These are phyloP conservation scores for Buddleja alternifolia DNA, from an alignment of 257 asterid species.

Conservation along the genomic window DNA sequence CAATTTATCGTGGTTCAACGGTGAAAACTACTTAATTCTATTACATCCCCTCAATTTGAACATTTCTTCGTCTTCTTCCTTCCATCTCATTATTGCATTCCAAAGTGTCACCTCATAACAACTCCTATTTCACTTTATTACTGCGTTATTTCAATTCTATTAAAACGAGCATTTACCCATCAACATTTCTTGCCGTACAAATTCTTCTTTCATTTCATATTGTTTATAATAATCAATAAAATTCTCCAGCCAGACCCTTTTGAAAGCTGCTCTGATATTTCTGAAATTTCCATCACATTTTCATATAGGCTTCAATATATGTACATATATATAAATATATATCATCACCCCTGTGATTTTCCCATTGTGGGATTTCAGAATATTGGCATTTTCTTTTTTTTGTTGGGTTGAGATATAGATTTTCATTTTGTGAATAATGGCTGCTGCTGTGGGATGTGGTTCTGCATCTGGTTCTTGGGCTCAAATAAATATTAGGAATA, in stretches of 20 bases:
- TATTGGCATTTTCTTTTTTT: constrained; percentile 20
- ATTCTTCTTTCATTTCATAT: no score
- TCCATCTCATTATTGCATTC: constrained; percentile 23
- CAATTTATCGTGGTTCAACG: no score
- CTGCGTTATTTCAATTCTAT: constrained; percentile 10
- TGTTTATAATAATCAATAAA: no score
- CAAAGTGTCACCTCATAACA: constrained; percentile 18
- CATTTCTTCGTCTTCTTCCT: not conserved
- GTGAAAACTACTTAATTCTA: no score
- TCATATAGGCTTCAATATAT: constrained; percentile 32
- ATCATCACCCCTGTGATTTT: no score
- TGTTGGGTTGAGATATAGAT: constrained; percentile 1
- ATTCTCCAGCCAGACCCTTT: constrained; percentile 11
- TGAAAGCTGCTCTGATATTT: constrained; percentile 22
- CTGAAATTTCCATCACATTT: constrained; percentile 15
- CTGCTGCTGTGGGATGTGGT: constrained; percentile 52
- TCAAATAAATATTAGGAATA: constrained; percentile 38
- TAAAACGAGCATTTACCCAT: constrained; percentile 3
- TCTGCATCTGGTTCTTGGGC: constrained; percentile 48
- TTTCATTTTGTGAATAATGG: constrained; percentile 43
- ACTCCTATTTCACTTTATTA: constrained; percentile 6
- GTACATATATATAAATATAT: no score
- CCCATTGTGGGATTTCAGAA: constrained; percentile 29
- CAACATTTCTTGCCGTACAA: not conserved
- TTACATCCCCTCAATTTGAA: no score